A percentile compares a stretch with the other conserved stretches of the same genome.
phyloP scores from a whole-genome alignment of 2,329 filamentous ascomycete genomes.

The Mycocentrospora acerina region DNA sequence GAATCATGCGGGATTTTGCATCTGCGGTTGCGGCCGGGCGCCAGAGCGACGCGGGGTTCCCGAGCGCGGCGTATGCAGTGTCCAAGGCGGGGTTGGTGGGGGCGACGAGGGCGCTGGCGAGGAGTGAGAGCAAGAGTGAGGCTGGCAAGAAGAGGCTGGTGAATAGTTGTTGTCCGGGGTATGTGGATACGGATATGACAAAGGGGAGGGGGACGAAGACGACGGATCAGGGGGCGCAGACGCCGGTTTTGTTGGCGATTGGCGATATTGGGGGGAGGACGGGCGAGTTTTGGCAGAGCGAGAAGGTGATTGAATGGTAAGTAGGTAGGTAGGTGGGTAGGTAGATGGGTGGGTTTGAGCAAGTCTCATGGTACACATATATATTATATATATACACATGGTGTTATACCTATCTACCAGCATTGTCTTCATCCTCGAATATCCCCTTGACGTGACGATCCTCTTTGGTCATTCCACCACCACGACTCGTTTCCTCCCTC shows the following conservation, averaged over 20 bases:
- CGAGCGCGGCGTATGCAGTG: constrained; percentile 53
- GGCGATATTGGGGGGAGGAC: constrained; percentile 40
- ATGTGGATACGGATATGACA: constrained; percentile 52
- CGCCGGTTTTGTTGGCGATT: constrained; percentile 47
- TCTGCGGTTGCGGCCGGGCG: constrained; percentile 48
- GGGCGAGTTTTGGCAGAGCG: constrained; percentile 45
- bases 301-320: constrained; percentile 42
- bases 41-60: constrained; percentile 53
- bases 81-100: constrained; percentile 50
- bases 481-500: no score
- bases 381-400: no score
- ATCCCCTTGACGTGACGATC: constrained; percentile 5
- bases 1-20: constrained; percentile 54
- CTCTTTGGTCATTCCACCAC: neutral
- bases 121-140: constrained; percentile 35
- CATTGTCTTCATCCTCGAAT: constrained; percentile 14
- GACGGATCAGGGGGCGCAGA: constrained; percentile 49
- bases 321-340: no score
- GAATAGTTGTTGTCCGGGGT: constrained; percentile 49
- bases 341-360: no score
- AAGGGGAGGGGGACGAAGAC: constrained; percentile 42
- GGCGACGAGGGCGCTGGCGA: constrained; percentile 43
- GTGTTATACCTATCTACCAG: no score
- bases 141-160: constrained; percentile 32
- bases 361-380: no score